Percentiles rank a stretch among this genome's conserved stretches.
These are phyloP conservation scores for Purshia tridentata DNA, from an alignment of 306 rosid genomes.

Conservation along the genomic window DNA sequence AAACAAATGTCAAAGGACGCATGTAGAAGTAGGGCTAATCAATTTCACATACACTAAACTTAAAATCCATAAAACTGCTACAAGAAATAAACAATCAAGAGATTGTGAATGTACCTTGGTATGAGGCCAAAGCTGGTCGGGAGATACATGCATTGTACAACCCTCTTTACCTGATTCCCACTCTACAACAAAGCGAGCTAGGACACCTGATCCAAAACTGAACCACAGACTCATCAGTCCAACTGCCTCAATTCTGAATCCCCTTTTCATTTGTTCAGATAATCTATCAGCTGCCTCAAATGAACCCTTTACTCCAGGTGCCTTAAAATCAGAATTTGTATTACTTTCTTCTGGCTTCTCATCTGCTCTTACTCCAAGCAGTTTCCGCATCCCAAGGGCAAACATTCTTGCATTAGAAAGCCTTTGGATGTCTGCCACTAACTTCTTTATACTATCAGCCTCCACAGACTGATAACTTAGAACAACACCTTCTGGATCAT, in stretches of 20 bases:
- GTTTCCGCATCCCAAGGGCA: slow-evolving; percentile 88
- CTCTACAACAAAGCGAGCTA: slow-evolving; percentile 98
- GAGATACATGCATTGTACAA: slow-evolving; percentile 98
- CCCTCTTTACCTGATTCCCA: slow-evolving; percentile 99
- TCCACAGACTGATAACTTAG: slow-evolving; percentile 90
- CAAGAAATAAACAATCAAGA: slow-evolving; percentile 19
- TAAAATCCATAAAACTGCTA: neutral
- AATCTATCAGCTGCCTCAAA: slow-evolving; percentile 70
- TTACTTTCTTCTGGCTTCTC: slow-evolving; percentile 74
- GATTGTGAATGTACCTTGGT: slow-evolving; percentile 67
- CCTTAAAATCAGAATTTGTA: slow-evolving; percentile 57
- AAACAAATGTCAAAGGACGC: neutral
- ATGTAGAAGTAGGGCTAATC: neutral
- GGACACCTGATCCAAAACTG: slow-evolving; percentile 90
- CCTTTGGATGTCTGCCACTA: slow-evolving; percentile 90
- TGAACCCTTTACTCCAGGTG: slow-evolving; percentile 52
- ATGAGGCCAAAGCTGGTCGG: slow-evolving; percentile 99
- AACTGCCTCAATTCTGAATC: slow-evolving; percentile 96
- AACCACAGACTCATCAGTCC: slow-evolving; percentile 98
- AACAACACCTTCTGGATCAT: slow-evolving; percentile 98
- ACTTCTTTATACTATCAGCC: slow-evolving; percentile 81
- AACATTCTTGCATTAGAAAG: slow-evolving; percentile 95
- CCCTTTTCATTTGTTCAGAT: slow-evolving; percentile 87
- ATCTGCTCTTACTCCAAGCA: slow-evolving; percentile 83
- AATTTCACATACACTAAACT: neutral